These are phyloP conservation scores for Solanum paucissectum DNA, from an alignment of 257 asterid genomes.

Conservation along the genomic window DNA sequence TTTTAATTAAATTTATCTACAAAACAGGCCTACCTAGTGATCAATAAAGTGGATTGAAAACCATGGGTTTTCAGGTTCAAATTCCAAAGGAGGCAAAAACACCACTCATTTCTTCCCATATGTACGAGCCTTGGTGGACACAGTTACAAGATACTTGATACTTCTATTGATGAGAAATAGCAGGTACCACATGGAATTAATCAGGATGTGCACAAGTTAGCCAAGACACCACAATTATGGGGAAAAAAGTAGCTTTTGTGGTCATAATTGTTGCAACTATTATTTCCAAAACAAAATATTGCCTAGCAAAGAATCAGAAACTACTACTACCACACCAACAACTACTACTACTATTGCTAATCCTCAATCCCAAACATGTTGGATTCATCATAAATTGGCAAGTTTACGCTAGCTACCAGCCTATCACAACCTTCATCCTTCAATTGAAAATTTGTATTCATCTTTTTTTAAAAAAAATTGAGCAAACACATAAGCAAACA, in stretches of 20 bases:
- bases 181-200: not conserved
- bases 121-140: not conserved
- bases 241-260: not conserved
- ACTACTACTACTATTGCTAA: not conserved
- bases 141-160: not conserved
- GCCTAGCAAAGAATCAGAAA: not conserved
- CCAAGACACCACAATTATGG: not conserved
- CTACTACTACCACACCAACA: not conserved
- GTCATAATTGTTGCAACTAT: not conserved
- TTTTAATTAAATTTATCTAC: not conserved
- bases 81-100: not conserved
- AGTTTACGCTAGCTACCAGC: not conserved
- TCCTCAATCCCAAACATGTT: not conserved
- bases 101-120: not conserved
- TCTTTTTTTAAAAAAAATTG: no score
- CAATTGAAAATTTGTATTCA: not conserved
- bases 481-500: no score
- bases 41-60: not conserved
- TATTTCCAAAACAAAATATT: not conserved
- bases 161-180: not conserved
- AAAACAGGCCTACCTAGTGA: not conserved
- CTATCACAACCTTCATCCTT: not conserved
- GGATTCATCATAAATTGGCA: not conserved
- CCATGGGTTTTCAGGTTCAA: not conserved
- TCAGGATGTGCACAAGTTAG: not conserved